Evolutionary conservation across 2,329 filamentous ascomycete genomes (phyloP).

Genomic region (Diplodia intermedia): DNA sequence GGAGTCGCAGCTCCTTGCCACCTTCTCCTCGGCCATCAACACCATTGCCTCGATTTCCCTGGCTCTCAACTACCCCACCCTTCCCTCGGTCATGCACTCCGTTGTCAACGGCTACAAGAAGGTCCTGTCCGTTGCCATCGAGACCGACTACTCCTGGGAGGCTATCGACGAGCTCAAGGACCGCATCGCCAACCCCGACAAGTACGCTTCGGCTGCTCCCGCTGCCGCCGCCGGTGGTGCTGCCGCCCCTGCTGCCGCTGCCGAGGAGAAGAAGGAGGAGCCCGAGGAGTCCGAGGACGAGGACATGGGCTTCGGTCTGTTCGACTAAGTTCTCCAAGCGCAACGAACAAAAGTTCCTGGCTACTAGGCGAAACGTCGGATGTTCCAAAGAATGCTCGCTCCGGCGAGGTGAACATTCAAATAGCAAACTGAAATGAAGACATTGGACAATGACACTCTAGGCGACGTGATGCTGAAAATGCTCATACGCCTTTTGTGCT

Average conservation of each 20-base stretch:
- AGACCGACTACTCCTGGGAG: conserved; percentile 92
- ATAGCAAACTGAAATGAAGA: conserved; percentile 46
- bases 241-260: conserved; percentile 58
- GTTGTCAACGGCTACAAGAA: conserved; percentile 99
- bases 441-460: conserved; percentile 18
- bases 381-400: conserved; percentile 16
- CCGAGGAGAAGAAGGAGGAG: conserved; percentile 44
- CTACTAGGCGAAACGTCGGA: conserved; percentile 20
- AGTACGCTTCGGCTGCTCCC: conserved; percentile 85
- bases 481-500: conserved; percentile 37
- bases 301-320: conserved; percentile 62
- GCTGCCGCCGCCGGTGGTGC: conserved; percentile 64
- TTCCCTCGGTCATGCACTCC: conserved; percentile 96
- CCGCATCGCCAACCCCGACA: conserved; percentile 98
- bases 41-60: conserved; percentile 91
- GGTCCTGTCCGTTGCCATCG: conserved; percentile 83
- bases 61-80: conserved; percentile 91
- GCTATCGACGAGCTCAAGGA: conserved; percentile 99
- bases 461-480: conserved; percentile 36
- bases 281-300: conserved; percentile 67
- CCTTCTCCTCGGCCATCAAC: conserved; percentile 79
- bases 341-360: background rate
- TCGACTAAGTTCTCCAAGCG: conserved; percentile 53
- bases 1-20: conserved; percentile 89
- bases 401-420: conserved; percentile 17